phyloP scores from a whole-genome alignment of 257 asterid genomes.

The Fraxinus cuspidata region DNA sequence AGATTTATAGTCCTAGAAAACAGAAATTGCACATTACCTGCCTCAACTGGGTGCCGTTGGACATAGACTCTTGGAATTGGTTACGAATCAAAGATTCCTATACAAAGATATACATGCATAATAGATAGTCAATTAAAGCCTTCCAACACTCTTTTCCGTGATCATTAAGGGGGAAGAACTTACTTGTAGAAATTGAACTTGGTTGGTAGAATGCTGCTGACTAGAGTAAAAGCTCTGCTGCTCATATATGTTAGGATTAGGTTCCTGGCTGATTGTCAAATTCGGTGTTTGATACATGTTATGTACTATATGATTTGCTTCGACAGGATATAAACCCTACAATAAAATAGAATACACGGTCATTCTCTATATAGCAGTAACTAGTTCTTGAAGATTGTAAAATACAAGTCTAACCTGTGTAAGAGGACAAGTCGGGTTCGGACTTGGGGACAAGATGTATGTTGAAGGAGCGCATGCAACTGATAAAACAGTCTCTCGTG shows the following conservation, averaged over 20 bases:
- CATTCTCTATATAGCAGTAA: neutral
- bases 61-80: conserved; percentile 54
- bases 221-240: conserved; percentile 44
- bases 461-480: conserved; percentile 49
- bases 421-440: conserved; percentile 47
- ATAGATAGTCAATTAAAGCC: conserved; percentile 1
- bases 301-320: conserved; percentile 51
- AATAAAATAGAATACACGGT: conserved; percentile 24
- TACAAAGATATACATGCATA: neutral
- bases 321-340: conserved; percentile 53
- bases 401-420: conserved; percentile 45
- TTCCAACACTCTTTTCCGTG: neutral
- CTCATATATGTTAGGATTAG: conserved; percentile 52
- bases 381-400: neutral
- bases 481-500: conserved; percentile 39
- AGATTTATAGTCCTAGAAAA: neutral
- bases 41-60: conserved; percentile 48
- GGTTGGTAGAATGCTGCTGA: conserved; percentile 54
- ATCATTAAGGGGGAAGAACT: conserved; percentile 24
- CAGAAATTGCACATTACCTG: conserved; percentile 40
- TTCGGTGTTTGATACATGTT: conserved; percentile 52
- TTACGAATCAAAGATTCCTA: conserved; percentile 55
- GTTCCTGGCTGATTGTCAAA: conserved; percentile 42
- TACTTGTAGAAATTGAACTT: conserved; percentile 55
- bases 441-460: conserved; percentile 49